Base-by-base conservation (phyloP, 2,329 filamentous ascomycete genomes). In the Coniochaeta sp. region DNA sequence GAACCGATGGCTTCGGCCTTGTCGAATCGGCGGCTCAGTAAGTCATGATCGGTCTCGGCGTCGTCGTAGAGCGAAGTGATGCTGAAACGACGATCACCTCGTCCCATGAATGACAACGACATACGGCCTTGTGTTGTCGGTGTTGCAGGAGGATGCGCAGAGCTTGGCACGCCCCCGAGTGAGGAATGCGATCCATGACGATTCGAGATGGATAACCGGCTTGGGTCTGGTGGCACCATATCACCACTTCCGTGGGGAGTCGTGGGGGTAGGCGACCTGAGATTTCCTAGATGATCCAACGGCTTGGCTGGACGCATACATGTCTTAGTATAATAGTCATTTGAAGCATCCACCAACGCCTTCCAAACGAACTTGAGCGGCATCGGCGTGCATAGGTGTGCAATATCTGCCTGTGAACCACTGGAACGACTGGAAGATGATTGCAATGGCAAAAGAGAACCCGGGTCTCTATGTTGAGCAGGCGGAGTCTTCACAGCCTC, bases 1-100 rank as follows among this genome's bases (percentile, higher is more conserved):
- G 88, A 88, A 55, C 93, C 93, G 65, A 93, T 83, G 61, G 88
- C 81, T 66, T 91, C 89, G 14, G 96, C 89, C 62, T 88, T 89
- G 59, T 89, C 86, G 70, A 99, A 99, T 59, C 89, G 86, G 3
- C 85, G 82, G 14, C 84, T 85, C 58, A 97, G 77, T 58, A 84
- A 85, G 24, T 86, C 54, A 28, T 56, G 22, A n/a, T 56, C 54
- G 16, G 54, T 36, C 54, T 38, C 54, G 6, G 84, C 4, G 88
- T 89, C 50, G 89, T 86, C 66, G 87, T 85, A 61, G 83, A 77
- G 61, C 79, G 80, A 62, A 71, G 66, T 26, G 59, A 72, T 71
- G 59, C 54, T 56, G 24, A 56, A 56, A 36, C 74, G 55, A 22
- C 55, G 55, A 26, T 84, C 83, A 58, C 81, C 79, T 61, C 88